phyloP scores from a whole-genome alignment of 176 grass and related monocot genomes.

The Rhynchospora tenuis region DNA sequence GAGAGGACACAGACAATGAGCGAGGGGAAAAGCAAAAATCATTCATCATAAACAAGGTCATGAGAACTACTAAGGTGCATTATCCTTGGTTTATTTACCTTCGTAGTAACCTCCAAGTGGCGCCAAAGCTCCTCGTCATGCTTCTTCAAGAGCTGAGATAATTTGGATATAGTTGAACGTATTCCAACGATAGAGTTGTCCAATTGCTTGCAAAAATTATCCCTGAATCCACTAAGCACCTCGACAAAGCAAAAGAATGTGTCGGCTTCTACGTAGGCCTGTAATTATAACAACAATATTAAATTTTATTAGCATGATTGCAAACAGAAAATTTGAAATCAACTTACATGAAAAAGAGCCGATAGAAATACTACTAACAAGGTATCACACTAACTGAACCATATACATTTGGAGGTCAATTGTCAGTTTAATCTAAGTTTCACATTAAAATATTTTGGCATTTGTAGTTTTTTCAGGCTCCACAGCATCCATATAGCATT shows the following conservation, averaged over 20 bases:
- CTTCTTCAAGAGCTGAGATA: conserved; percentile 83
- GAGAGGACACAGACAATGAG: background rate
- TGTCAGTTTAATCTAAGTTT: background rate
- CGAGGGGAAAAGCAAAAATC: background rate
- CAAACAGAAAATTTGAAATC: background rate
- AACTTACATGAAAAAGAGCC: background rate
- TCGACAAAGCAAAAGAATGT: conserved; percentile 96
- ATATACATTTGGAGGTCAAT: background rate
- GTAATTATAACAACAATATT: conserved; percentile 16
- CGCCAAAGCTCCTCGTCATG: conserved; percentile 99
- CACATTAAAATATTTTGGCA: background rate
- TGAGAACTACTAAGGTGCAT: background rate
- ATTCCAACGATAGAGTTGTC: conserved; percentile 93
- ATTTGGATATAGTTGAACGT: conserved; percentile 71
- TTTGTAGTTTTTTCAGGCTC: background rate
- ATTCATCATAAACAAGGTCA: background rate
- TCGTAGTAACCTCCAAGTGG: conserved; percentile 84
- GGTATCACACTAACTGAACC: background rate
- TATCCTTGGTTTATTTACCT: conserved; percentile 44
- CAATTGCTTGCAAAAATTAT: conserved; percentile 98
- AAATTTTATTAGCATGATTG: background rate
- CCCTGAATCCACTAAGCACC: conserved; percentile 79
- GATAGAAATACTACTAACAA: background rate
- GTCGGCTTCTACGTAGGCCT: conserved; percentile 65
- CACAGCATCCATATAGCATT: background rate